phyloP scores from a whole-genome alignment of 768 basidiomycete genomes.

The Ramaria rubella region DNA sequence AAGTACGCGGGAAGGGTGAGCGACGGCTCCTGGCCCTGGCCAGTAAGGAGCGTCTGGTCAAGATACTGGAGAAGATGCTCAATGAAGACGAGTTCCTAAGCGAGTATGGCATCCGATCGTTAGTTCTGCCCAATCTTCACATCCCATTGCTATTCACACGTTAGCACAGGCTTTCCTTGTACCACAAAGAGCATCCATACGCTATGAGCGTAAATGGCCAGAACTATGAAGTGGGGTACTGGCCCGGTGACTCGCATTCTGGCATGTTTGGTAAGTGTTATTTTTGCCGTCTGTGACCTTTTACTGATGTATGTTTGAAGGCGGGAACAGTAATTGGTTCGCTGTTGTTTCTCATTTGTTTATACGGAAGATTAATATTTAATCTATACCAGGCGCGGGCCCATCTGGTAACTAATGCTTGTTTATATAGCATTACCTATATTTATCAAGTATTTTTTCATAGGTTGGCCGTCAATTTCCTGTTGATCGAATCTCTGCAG shows the following conservation, averaged over 20 bases:
- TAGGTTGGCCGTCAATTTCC: constrained; percentile 92
- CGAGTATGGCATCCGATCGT: constrained; percentile 95
- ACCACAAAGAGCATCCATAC: constrained; percentile 90
- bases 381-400: constrained; percentile 15
- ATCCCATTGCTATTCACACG: neutral
- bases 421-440: neutral
- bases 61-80: constrained; percentile 92
- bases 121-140: constrained; percentile 26
- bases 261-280: constrained; percentile 85
- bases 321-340: constrained; percentile 32
- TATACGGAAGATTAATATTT: constrained; percentile 5
- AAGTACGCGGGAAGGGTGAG: constrained; percentile 66
- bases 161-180: constrained; percentile 65
- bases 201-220: constrained; percentile 91
- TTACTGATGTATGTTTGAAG: neutral
- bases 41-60: constrained; percentile 82
- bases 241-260: constrained; percentile 95
- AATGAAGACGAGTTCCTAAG: constrained; percentile 96
- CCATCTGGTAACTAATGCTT: constrained; percentile 15
- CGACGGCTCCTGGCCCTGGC: constrained; percentile 84
- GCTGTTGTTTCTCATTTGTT: constrained; percentile 9
- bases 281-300: neutral
- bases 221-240: constrained; percentile 87
- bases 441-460: constrained; percentile 13
- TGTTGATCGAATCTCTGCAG: constrained; percentile 93